Base-by-base conservation (phyloP, 192 early-diverging fungal genomes). In the Rhizoclosmatium sp. region DNA sequence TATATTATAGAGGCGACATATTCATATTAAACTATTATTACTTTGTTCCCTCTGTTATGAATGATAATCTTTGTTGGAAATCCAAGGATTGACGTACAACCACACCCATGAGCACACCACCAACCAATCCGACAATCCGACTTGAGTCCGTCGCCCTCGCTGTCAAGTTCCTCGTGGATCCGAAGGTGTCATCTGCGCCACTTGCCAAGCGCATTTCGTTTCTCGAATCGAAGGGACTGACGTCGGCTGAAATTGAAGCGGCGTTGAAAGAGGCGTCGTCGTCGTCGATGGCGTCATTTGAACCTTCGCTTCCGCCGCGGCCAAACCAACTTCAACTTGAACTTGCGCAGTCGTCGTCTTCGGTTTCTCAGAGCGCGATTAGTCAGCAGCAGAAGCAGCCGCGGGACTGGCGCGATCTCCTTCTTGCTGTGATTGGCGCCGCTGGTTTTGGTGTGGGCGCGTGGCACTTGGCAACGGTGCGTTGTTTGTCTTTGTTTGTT, bases 201-300 rank as follows among this genome's bases (percentile, higher is more conserved):
- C 82, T 99, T 31, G 94, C 95, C 46, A 97, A 98, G 73, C 92
- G 94, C 61, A 87, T 97, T 42, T 91, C 97, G n/a, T 99, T 99
- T 83, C 88, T 99, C 39, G 95, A 98, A 79, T 92, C 92, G 56
- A 99, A 99, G 86, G 98, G 98, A 0, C 83, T 99, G 72, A 94
- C 93, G 40, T 85, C 90, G 14, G 92, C 91, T 21, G 98, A 99
- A 85, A 98, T 99, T 74, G 93, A 98, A 65, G 92, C 89, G 58
- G 98, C 97, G 3, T 19, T 84, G 66, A 14, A n/a, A 14, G 41
- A 66, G 59, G 46, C 62, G 31, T 46, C 59, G 51, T 69, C 67
- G 12, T 10, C 48, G 9, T 46, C 71, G 3, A 2, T 56, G 10
- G 51, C 59, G 31, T 48, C 66, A 5, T n/a, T 60, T 3, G 39